Conservation (phyloP, 2,329 filamentous ascomycete genomes). For the Lachnellula arida region DNA sequence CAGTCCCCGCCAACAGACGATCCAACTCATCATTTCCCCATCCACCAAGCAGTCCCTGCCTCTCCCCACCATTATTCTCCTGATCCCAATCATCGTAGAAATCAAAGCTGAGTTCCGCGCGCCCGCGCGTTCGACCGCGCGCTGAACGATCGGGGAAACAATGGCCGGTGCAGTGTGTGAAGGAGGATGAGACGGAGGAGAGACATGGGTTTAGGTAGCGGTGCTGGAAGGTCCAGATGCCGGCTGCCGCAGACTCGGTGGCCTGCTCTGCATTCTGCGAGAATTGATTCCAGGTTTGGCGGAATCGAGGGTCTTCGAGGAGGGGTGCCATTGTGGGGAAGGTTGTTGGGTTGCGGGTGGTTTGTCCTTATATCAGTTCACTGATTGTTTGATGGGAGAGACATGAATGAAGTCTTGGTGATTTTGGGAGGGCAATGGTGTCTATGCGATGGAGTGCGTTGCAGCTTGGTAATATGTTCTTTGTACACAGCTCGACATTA, state of each 20-base stretch:
- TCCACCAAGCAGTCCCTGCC: conserved; percentile 59
- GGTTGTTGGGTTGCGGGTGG: neutral
- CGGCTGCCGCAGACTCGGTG: conserved; percentile 86
- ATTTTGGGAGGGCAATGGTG: too few species aligned
- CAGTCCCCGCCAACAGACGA: conserved; percentile 68
- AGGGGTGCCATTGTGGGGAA: conserved; percentile 36
- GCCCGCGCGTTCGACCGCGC: conserved; percentile 52
- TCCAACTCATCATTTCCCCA: conserved; percentile 88
- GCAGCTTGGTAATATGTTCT: too few species aligned
- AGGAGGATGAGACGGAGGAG: conserved; percentile 56
- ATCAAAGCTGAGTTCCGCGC: conserved; percentile 84
- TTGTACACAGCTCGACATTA: too few species aligned
- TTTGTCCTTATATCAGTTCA: neutral
- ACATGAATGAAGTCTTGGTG: too few species aligned
- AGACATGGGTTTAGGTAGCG: conserved; percentile 82
- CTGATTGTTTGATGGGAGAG: too few species aligned
- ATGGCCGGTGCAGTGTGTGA: conserved; percentile 68
- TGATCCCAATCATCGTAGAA: conserved; percentile 98
- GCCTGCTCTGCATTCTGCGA: conserved; percentile 85
- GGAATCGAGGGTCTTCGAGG: conserved; percentile 78
- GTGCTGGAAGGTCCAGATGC: conserved; percentile 85
- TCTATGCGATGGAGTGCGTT: too few species aligned
- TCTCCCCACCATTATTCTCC: conserved; percentile 23
- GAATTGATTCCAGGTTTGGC: conserved; percentile 90
- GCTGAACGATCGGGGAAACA: conserved; percentile 71